Conservation (phyloP, 1,284 basidiomycete genomes). For the Boletellus deceptivus region DNA sequence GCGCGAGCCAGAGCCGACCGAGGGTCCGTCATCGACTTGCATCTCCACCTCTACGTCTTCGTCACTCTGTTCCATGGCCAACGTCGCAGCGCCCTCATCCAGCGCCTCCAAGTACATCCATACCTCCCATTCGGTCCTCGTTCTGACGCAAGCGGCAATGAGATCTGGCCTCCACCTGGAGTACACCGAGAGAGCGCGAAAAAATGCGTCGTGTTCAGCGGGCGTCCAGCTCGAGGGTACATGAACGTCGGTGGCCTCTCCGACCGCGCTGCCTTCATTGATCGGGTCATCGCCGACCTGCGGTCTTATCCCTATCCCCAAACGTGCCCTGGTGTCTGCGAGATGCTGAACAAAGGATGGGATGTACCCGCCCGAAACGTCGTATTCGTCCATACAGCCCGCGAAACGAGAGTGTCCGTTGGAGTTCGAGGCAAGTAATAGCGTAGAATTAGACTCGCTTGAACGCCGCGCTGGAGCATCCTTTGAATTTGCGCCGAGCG, state of each 20-base stretch:
- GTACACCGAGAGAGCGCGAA: constrained; percentile 42
- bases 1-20: constrained; percentile 2
- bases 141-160: constrained; percentile 29
- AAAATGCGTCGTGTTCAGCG: constrained; percentile 67
- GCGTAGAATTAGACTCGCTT: not conserved
- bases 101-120: constrained; percentile 32
- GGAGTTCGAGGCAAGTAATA: constrained; percentile 2
- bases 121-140: constrained; percentile 29
- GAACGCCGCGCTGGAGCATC: constrained; percentile 11
- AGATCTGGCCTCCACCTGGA: constrained; percentile 37
- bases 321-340: constrained; percentile 22
- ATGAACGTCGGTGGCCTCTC: not conserved
- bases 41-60: constrained; percentile 1
- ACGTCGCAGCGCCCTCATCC: constrained; percentile 22
- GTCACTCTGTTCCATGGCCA: constrained; percentile 3
- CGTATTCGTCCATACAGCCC: constrained; percentile 16
- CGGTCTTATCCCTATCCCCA: constrained; percentile 11
- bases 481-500: constrained; percentile 5
- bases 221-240: constrained; percentile 51
- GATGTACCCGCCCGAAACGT: constrained; percentile 24
- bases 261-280: not conserved
- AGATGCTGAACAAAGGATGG: constrained; percentile 28
- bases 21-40: not conserved
- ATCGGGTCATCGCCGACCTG: not conserved
- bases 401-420: not conserved